Conservation (phyloP, 192 early-diverging fungal genomes). For the Pilaira anomala region DNA sequence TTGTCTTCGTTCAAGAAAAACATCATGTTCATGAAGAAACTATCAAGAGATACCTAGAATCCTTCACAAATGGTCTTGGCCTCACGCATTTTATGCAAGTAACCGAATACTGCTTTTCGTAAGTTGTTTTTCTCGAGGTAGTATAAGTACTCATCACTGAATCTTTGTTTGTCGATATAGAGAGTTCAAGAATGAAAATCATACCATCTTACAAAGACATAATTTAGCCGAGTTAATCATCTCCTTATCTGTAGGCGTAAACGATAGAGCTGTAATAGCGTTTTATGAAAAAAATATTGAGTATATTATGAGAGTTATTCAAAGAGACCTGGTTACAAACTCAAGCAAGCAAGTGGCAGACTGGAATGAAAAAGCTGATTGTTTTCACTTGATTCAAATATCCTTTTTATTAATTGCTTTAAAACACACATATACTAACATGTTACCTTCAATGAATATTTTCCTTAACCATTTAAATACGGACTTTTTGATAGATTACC, state of each 20-base stretch:
- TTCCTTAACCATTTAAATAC: too few relatives aligned
- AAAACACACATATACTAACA: too few relatives aligned
- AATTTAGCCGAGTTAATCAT: constrained; percentile 53
- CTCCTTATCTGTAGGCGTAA: constrained; percentile 45
- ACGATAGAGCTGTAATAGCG: constrained; percentile 38
- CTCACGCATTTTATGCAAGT: constrained; percentile 38
- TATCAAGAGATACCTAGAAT: constrained; percentile 34
- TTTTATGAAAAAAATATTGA: constrained; percentile 52
- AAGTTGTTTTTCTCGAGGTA: too few relatives aligned
- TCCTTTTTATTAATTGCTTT: too few relatives aligned
- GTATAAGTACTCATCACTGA: too few relatives aligned
- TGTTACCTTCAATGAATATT: too few relatives aligned
- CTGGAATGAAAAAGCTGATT: constrained; percentile 42
- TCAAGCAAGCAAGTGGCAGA: background rate
- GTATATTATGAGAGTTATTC: constrained; percentile 49
- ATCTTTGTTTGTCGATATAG: too few relatives aligned
- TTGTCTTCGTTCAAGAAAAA: constrained; percentile 51
- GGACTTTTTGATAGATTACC: constrained; percentile 1
- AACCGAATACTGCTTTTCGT: constrained; percentile 39
- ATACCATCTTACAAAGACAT: constrained; percentile 18
- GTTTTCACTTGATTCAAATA: constrained; percentile 48
- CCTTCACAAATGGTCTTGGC: constrained; percentile 37
- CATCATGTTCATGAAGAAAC: constrained; percentile 45
- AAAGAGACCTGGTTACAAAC: constrained; percentile 15
- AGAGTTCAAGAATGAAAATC: constrained; percentile 41